Base-by-base conservation (phyloP, 202 grass and related monocot species). In the Panicum hallii region DNA sequence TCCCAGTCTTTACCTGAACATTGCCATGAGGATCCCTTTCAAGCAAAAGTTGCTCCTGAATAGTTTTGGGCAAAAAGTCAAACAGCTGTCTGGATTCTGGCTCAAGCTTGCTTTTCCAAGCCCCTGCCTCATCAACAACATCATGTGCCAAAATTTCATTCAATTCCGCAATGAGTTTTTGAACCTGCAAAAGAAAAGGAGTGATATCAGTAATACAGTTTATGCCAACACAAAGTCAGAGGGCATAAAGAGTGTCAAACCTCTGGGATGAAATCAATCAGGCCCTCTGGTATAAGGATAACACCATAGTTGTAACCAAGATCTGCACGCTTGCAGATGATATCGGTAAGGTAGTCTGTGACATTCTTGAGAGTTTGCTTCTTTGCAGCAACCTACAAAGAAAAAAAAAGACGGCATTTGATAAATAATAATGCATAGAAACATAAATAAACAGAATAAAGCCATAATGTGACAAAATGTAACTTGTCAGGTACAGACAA, bases 11-110 rank as follows among this genome's bases (percentile, higher is more conserved):
- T 87, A 99, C 97, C 90, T 99, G 94, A 84, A 99, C 97, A 86
- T 99, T 99, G 82, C 97, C 97, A 81, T 97, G 97, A 38, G 97
- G 97, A 79, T 99, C 97, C 87, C 97, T 99, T 91, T 99, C 93
- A 63, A 99, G 88, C 71, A 99, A 46, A 82, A 99, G 88, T 83
- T 99, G 97, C 62, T 99, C 97, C 55, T 99, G 88, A 77, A 99
- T 99, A 55, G 90, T 84, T 81, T 90, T 79, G 7, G 97, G 97
- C 72, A 99, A 64, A 32, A 99, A 94, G 60, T 99, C 97, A 79
- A 99, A 99, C 30, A 99, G 89, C 62, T 82, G 14, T 42, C 70
- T 80, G 17, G 70, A 93, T 76, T 94, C 90, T 65, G 86, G 78
- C 76, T 88, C 36, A 72, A 97, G 97, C 82, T 97, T 99, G 53